These are phyloP conservation scores for Rhodotorula sp. DNA, from an alignment of 1,284 basidiomycete species.

Conservation along the genomic window DNA sequence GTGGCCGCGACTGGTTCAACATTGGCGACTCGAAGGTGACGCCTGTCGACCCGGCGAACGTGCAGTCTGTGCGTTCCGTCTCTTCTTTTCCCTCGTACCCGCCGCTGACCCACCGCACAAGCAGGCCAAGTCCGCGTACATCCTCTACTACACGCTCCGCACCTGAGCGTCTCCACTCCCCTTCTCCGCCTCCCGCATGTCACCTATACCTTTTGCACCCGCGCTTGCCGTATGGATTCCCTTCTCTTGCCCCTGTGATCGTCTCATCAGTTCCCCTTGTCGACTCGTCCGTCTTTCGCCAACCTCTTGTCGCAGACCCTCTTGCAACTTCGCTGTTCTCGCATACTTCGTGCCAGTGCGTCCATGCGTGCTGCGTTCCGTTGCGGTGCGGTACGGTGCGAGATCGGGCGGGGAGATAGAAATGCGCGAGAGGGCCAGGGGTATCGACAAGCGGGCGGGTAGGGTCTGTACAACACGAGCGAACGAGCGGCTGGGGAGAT, in stretches of 20 bases:
- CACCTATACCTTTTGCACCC: neutral
- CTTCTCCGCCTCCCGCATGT: no score
- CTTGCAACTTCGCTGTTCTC: neutral
- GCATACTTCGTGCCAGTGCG: neutral
- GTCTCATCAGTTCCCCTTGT: neutral
- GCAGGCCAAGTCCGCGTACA: slow-evolving; percentile 36
- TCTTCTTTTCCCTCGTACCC: neutral
- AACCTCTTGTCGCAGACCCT: neutral
- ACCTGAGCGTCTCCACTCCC: neutral
- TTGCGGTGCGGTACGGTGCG: neutral
- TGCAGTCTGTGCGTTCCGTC: slow-evolving; percentile 19
- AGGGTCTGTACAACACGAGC: neutral
- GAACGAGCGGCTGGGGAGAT: no score
- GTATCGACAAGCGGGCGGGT: neutral
- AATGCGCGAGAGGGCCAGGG: neutral
- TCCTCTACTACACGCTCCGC: slow-evolving; percentile 34
- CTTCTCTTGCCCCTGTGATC: neutral
- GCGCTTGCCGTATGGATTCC: neutral
- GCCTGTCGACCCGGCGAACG: slow-evolving; percentile 23
- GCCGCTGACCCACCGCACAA: neutral
- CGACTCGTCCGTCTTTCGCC: neutral
- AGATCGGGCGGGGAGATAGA: neutral
- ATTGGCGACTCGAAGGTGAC: slow-evolving; percentile 47
- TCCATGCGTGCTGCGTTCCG: neutral
- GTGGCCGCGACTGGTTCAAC: slow-evolving; percentile 41